These are phyloP conservation scores for Xerocomellus dryophilus DNA, from an alignment of 768 basidiomycete species.

Conservation along the genomic window DNA sequence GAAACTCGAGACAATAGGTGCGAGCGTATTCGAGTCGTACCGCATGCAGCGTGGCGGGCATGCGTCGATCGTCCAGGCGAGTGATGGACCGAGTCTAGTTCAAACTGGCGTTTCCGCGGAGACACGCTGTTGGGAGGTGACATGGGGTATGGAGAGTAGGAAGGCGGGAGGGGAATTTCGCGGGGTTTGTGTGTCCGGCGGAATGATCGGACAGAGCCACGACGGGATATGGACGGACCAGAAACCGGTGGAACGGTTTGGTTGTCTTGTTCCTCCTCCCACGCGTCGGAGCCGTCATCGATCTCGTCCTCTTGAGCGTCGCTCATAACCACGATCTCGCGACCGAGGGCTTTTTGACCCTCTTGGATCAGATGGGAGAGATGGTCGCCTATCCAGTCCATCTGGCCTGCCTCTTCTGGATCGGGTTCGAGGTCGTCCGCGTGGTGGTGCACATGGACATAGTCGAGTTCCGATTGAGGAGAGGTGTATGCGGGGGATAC, in stretches of 20 bases:
- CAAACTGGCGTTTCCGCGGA: slow-evolving; percentile 35
- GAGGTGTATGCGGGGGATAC: slow-evolving; percentile 29
- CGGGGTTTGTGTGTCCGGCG: slow-evolving; percentile 22
- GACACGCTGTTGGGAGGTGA: slow-evolving; percentile 32
- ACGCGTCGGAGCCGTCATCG: slow-evolving; percentile 70
- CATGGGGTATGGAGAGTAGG: slow-evolving; percentile 27
- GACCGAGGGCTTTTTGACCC: slow-evolving; percentile 70
- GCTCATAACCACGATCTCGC: slow-evolving; percentile 77
- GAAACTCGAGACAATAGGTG: slow-evolving; percentile 23
- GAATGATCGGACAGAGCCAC: slow-evolving; percentile 26
- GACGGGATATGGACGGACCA: slow-evolving; percentile 25
- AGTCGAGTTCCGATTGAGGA: slow-evolving; percentile 44
- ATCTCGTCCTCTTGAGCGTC: slow-evolving; percentile 72
- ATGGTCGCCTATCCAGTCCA: slow-evolving; percentile 81
- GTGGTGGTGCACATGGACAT: slow-evolving; percentile 26
- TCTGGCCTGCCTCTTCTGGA: slow-evolving; percentile 47
- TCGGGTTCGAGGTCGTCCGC: slow-evolving; percentile 38
- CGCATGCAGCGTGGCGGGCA: slow-evolving; percentile 22
- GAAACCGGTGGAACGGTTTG: not conserved
- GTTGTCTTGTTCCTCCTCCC: slow-evolving; percentile 62
- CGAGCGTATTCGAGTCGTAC: slow-evolving; percentile 33
- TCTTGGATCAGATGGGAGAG: slow-evolving; percentile 70
- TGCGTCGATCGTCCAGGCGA: slow-evolving; percentile 23
- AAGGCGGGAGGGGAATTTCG: slow-evolving; percentile 27
- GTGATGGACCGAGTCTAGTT: slow-evolving; percentile 17